Evolutionary conservation across 371 early-diverging fungal genomes (phyloP).

Genomic region (Lichtheimia corymbifera): DNA sequence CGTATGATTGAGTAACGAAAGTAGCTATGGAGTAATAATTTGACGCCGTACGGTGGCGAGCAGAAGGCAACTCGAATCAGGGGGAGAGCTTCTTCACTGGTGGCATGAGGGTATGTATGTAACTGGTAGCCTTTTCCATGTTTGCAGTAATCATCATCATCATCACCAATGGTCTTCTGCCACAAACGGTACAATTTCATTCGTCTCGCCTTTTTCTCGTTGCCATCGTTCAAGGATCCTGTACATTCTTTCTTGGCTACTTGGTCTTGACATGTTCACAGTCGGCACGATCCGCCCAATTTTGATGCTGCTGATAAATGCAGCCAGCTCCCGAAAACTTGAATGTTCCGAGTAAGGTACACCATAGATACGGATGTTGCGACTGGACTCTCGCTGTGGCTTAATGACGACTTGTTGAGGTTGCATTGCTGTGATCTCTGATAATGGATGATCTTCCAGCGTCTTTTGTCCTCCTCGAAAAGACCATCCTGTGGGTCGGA

Average conservation of each 20-base stretch:
- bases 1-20: too few species aligned
- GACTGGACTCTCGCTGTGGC: constrained; percentile 33
- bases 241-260: constrained; percentile 26
- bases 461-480: constrained; percentile 26
- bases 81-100: too few species aligned
- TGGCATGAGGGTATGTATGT: too few species aligned
- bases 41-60: too few species aligned
- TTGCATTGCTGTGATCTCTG: constrained; percentile 29
- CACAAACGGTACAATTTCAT: constrained; percentile 18
- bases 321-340: constrained; percentile 82
- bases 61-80: too few species aligned
- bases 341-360: constrained; percentile 97
- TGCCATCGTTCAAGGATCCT: constrained; percentile 36
- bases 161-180: constrained; percentile 25
- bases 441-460: constrained; percentile 9
- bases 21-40: too few species aligned
- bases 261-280: constrained; percentile 56
- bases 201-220: constrained; percentile 24
- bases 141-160: not conserved
- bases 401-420: constrained; percentile 28
- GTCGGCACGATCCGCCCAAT: constrained; percentile 76
- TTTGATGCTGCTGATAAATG: constrained; percentile 72
- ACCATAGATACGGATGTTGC: constrained; percentile 53
- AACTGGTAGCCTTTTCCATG: too few species aligned
- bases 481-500: constrained; percentile 93